Evolutionary conservation across 2,329 filamentous ascomycete species (phyloP), one percentile per base, ranked within the genome.

Genomic region (Cercospora nicotianae): DNA sequence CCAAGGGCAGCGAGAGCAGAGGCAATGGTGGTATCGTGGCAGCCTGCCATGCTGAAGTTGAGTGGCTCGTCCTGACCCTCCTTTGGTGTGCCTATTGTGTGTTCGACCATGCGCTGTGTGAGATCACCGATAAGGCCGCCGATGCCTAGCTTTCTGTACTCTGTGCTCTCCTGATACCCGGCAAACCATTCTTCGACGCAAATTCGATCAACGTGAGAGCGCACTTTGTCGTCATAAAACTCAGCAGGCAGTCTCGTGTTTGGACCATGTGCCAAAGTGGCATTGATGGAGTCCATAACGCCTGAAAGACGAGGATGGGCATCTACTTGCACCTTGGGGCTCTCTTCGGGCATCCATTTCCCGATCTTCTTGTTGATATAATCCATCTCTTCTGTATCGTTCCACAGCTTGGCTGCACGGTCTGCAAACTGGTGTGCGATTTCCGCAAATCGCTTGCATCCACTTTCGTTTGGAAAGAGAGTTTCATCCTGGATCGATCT

Each of bases 271-370:
- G 94, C 94, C 12, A 91, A 84, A 0, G 93, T 96, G 6, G 92
- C 88, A 77, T 97, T 98, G 76, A 98, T 87, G 0, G 92, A 95
- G 80, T 99, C 95, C 91, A 96, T 93, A 75, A 99, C 90, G 63
- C 95, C 95, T 5, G 89, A 93, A 12, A 98, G 84, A 55, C 94
- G 86, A 0, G 95, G 95, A 68, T 90, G 90, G 0, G 89, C 90
- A 79, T 97, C 93, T 8, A 98, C 92, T 28, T 91, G 91, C 8
- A 97, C 89, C 45, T 85, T 84, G 10, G 86, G 86, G 31, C 78
- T 77, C 57, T 85, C 84, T 7, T 88, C 84, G 0, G 93, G 92
- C 91, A 98, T 96, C 88, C 91, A 96, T 78, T 91, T 93, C 39
- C 90, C 89, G 64, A 94, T 88, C 67, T 91, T 81, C 68, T 87